Conservation (phyloP, 768 basidiomycete species). For the Pulveroboletus ravenelii region DNA sequence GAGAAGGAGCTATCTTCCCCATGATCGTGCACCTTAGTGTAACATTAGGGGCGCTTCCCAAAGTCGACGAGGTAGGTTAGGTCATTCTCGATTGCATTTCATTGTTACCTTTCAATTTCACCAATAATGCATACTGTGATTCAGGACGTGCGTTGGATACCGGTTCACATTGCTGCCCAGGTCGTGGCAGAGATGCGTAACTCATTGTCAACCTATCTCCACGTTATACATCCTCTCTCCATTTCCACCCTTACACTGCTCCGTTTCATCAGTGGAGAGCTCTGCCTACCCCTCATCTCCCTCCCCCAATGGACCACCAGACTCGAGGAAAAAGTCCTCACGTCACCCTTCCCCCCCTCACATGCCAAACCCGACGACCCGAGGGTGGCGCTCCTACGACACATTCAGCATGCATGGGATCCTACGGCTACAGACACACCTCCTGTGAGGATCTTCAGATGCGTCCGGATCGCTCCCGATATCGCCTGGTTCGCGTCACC, state of each 20-base stretch:
- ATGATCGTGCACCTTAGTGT: conserved; percentile 24
- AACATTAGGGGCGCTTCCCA: conserved; percentile 18
- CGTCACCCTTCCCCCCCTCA: neutral
- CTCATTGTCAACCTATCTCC: neutral
- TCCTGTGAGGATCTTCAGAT: neutral
- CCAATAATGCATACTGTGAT: neutral
- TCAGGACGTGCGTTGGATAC: conserved; percentile 15
- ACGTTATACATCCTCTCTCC: conserved; percentile 13
- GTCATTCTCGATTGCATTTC: neutral
- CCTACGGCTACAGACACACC: neutral
- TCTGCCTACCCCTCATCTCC: conserved; percentile 8
- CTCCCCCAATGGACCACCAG: conserved; percentile 6
- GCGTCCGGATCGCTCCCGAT: neutral
- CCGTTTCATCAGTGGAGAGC: neutral
- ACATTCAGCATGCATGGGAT: neutral
- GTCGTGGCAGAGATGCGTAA: conserved; percentile 17
- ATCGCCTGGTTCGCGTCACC: conserved; percentile 2
- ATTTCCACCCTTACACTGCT: conserved; percentile 9
- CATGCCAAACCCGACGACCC: neutral
- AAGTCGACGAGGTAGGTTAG: conserved; percentile 17
- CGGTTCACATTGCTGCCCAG: conserved; percentile 8
- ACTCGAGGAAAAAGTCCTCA: neutral
- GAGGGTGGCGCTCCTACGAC: neutral
- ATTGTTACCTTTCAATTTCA: neutral
- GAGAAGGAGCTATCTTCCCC: conserved; percentile 36